Conservation (phyloP, 257 asterid genomes). For the Jaltomata sinuosa region DNA sequence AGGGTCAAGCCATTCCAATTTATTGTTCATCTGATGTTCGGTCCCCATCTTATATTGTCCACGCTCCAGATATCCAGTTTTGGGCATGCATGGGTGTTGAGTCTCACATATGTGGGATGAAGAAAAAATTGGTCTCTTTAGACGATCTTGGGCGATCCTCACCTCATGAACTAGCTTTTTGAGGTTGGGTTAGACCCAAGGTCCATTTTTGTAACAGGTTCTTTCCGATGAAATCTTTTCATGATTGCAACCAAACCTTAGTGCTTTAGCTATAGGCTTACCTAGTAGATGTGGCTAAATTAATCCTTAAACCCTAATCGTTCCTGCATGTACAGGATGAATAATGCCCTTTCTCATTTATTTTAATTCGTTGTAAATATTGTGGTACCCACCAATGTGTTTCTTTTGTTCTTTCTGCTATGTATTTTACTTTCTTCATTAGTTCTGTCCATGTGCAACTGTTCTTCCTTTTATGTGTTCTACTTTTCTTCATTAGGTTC, state of each 20-base stretch:
- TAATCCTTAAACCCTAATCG: not conserved
- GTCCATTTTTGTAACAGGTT: not conserved
- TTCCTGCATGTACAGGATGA: not conserved
- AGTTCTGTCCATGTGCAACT: conserved; percentile 1
- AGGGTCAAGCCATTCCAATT: not conserved
- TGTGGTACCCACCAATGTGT: conserved; percentile 5
- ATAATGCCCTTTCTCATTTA: not conserved
- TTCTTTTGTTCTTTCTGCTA: not conserved
- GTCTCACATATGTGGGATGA: not conserved
- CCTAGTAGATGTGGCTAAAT: not conserved
- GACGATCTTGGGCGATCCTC: not conserved
- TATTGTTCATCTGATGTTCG: not conserved
- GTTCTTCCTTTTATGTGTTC: conserved; percentile 6
- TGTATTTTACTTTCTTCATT: not conserved
- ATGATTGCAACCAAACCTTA: not conserved
- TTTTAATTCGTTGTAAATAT: not conserved
- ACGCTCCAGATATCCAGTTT: not conserved
- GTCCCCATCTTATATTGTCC: not conserved
- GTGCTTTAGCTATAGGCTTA: not conserved
- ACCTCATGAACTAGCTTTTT: not conserved
- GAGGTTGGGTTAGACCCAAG: not conserved
- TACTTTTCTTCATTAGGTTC: conserved; percentile 44
- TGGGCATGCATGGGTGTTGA: not conserved
- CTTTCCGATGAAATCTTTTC: not conserved
- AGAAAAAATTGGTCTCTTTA: not conserved